These are phyloP conservation scores for Ogataea methylovora DNA, from an alignment of 805 yeast genomes.

Conservation along the genomic window DNA sequence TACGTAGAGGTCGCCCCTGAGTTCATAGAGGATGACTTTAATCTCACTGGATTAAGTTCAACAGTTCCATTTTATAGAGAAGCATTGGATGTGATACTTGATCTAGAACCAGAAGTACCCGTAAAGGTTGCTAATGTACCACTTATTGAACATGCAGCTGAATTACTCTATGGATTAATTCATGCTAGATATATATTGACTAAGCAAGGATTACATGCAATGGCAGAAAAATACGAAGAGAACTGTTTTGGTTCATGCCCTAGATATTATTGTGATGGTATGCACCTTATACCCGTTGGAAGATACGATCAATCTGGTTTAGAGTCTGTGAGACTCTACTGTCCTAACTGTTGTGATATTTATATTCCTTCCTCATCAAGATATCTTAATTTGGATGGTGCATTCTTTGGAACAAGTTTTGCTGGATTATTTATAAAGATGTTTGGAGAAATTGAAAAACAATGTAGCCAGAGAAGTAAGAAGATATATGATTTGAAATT, in stretches of 20 bases:
- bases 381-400: conserved; percentile 87
- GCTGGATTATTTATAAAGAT: conserved; percentile 87
- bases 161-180: conserved; percentile 83
- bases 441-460: conserved; percentile 84
- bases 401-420: conserved; percentile 93
- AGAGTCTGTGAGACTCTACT: conserved; percentile 85
- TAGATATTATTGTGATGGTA: conserved; percentile 80
- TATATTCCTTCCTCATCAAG: conserved; percentile 85
- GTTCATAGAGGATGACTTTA: conserved; percentile 94
- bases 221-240: conserved; percentile 90
- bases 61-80: conserved; percentile 88
- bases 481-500: conserved; percentile 62
- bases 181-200: conserved; percentile 89
- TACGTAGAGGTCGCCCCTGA: conserved; percentile 89
- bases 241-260: conserved; percentile 91
- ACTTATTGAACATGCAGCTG: conserved; percentile 82
- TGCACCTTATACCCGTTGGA: conserved; percentile 88
- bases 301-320: conserved; percentile 84
- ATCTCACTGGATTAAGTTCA: conserved; percentile 79
- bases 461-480: conserved; percentile 54
- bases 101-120: conserved; percentile 61
- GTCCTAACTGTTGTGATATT: conserved; percentile 91
- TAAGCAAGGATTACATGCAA: conserved; percentile 79
- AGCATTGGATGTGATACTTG: conserved; percentile 85
- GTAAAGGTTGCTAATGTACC: conserved; percentile 63